A percentile compares a stretch with the other conserved stretches of the same genome.
phyloP scores from a whole-genome alignment of 2,329 filamentous ascomycete genomes.

The Dothistroma pini region DNA sequence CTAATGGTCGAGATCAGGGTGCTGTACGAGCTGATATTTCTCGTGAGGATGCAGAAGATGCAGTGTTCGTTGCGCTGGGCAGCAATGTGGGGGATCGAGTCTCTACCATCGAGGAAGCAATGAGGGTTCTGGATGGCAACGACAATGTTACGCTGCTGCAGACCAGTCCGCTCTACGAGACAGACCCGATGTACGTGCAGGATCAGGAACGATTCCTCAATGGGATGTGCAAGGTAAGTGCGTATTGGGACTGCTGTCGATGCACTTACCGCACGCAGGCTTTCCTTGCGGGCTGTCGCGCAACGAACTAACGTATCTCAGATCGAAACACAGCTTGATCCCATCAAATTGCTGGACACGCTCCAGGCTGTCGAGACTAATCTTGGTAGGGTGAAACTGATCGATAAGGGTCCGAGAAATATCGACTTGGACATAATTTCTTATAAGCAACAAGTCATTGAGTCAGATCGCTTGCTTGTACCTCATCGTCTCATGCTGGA shows the following conservation, averaged over 20 bases:
- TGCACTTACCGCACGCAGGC: no score
- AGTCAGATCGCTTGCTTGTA: conserved; percentile 70
- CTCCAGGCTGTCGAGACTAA: conserved; percentile 79
- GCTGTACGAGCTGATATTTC: background rate
- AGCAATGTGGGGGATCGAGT: conserved; percentile 90
- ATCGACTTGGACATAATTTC: conserved; percentile 93
- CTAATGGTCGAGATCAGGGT: background rate
- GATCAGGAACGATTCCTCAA: conserved; percentile 89
- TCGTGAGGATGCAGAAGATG: background rate
- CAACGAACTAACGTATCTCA: conserved; percentile 37
- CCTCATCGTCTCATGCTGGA: conserved; percentile 84
- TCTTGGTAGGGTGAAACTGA: conserved; percentile 74
- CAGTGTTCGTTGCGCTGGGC: conserved; percentile 76
- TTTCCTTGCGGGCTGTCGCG: background rate
- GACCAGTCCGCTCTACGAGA: conserved; percentile 91
- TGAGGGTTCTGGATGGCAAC: conserved; percentile 65
- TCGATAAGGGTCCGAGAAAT: conserved; percentile 91
- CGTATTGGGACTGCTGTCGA: no score
- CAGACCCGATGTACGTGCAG: conserved; percentile 91
- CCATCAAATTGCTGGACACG: conserved; percentile 70
- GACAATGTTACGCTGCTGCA: conserved; percentile 68
- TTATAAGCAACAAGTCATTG: conserved; percentile 65
- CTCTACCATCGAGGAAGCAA: conserved; percentile 78
- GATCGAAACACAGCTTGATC: conserved; percentile 75
- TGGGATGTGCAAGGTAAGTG: conserved; percentile 79